Conservation (phyloP, 208 protist species). For the Wallacemonas sp. region DNA sequence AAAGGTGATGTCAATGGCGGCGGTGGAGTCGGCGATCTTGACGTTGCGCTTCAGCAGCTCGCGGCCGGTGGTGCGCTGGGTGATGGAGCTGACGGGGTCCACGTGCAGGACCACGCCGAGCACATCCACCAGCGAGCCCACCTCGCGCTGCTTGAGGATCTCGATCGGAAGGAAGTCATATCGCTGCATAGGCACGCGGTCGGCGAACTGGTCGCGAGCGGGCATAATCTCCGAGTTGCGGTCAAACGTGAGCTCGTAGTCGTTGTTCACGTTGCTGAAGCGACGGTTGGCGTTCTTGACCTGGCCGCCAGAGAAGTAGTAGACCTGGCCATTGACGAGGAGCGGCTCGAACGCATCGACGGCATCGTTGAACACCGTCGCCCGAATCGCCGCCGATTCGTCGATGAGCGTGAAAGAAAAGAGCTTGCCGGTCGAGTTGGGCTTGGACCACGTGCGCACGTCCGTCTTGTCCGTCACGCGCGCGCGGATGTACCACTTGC, state of each 20-base stretch:
- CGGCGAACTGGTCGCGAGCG: slow-evolving; percentile 52
- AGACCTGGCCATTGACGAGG: slow-evolving; percentile 87
- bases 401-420: slow-evolving; percentile 93
- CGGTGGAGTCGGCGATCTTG: slow-evolving; percentile 77
- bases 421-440: slow-evolving; percentile 89
- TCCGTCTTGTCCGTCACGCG: slow-evolving; percentile 91
- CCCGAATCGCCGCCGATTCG: slow-evolving; percentile 87
- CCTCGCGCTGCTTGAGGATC: slow-evolving; percentile 87
- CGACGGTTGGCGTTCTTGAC: slow-evolving; percentile 92
- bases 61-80: slow-evolving; percentile 78
- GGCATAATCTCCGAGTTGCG: slow-evolving; percentile 73
- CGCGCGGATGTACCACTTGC: slow-evolving; percentile 91
- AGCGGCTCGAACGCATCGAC: slow-evolving; percentile 89
- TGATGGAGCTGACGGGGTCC: slow-evolving; percentile 74
- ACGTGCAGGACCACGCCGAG: slow-evolving; percentile 78
- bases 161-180: slow-evolving; percentile 91
- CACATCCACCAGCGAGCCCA: slow-evolving; percentile 84
- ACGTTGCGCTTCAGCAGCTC: slow-evolving; percentile 84
- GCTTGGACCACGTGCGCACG: slow-evolving; percentile 93
- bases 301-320: slow-evolving; percentile 91
- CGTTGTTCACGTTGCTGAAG: slow-evolving; percentile 93
- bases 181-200: slow-evolving; percentile 72
- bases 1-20: slow-evolving; percentile 85
- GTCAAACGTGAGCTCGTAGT: slow-evolving; percentile 94
- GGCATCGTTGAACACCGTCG: slow-evolving; percentile 92